A percentile compares a stretch with the other conserved stretches of the same genome.
Evolutionary conservation across 2,329 filamentous ascomycete genomes (phyloP).

Genomic region (Orbilia ellipsospora): DNA sequence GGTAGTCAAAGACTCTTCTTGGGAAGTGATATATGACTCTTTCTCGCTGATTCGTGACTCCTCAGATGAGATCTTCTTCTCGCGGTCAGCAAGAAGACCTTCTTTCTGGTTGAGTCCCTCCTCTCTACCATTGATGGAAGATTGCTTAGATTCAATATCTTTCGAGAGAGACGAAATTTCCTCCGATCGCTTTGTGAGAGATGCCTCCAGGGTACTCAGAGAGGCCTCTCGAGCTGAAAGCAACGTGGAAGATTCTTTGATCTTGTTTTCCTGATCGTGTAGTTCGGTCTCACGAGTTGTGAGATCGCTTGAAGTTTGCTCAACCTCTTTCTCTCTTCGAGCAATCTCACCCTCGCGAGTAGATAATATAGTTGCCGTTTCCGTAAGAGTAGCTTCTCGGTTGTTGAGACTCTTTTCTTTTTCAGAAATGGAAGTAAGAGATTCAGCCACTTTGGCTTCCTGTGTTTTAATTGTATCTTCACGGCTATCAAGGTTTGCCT

Average conservation of each 20-base stretch:
- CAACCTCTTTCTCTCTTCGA: slow-evolving; percentile 17
- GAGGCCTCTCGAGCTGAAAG: slow-evolving; percentile 10
- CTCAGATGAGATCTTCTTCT: slow-evolving; percentile 13
- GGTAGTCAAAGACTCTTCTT: slow-evolving; percentile 26
- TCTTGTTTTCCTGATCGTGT: not conserved
- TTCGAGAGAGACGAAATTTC: slow-evolving; percentile 16
- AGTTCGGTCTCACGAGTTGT: slow-evolving; percentile 14
- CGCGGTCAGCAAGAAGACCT: slow-evolving; percentile 16
- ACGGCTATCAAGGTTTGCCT: slow-evolving; percentile 31
- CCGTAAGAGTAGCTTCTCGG: slow-evolving; percentile 8
- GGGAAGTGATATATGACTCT: slow-evolving; percentile 15
- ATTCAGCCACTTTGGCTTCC: slow-evolving; percentile 17
- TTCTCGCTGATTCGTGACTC: slow-evolving; percentile 26
- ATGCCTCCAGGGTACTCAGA: slow-evolving; percentile 11
- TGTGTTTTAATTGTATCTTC: slow-evolving; percentile 15
- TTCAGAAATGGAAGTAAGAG: slow-evolving; percentile 12
- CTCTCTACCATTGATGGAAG: slow-evolving; percentile 20
- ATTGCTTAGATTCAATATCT: slow-evolving; percentile 23
- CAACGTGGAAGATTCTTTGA: slow-evolving; percentile 12
- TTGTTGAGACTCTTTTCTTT: slow-evolving; percentile 23
- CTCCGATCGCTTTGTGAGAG: slow-evolving; percentile 14
- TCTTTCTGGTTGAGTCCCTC: slow-evolving; percentile 24
- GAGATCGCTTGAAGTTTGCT: not conserved
- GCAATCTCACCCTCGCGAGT: slow-evolving; percentile 17
- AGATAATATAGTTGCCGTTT: slow-evolving; percentile 13